These are phyloP conservation scores for Aspergillus versicolor DNA, from an alignment of 2,329 filamentous ascomycete genomes.

Conservation along the genomic window DNA sequence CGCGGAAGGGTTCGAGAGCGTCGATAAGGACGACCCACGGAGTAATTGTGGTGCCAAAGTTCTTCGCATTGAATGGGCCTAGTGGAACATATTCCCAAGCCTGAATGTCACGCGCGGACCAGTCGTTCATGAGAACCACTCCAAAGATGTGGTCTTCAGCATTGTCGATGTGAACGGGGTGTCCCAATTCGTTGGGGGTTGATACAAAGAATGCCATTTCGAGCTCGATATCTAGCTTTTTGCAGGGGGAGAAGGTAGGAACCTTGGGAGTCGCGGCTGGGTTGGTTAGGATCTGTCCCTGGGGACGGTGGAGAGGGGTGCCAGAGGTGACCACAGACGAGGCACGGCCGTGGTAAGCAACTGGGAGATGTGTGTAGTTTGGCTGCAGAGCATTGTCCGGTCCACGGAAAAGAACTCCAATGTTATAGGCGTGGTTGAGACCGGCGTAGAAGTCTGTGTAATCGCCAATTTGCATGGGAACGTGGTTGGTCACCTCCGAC, in stretches of 20 bases:
- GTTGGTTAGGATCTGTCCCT: constrained; percentile 70
- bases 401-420: constrained; percentile 71
- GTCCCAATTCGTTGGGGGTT: constrained; percentile 63
- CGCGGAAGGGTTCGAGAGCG: constrained; percentile 68
- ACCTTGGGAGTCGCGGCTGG: constrained; percentile 61
- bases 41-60: constrained; percentile 75
- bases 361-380: constrained; percentile 78
- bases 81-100: constrained; percentile 81
- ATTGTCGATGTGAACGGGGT: constrained; percentile 60
- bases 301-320: constrained; percentile 69
- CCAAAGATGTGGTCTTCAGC: constrained; percentile 75
- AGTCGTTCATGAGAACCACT: constrained; percentile 81
- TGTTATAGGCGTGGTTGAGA: constrained; percentile 72
- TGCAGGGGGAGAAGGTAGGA: constrained; percentile 63
- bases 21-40: constrained; percentile 78
- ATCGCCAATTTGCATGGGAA: constrained; percentile 77
- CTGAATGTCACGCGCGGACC: constrained; percentile 81
- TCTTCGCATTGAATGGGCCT: constrained; percentile 81
- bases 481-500: constrained; percentile 61
- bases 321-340: constrained; percentile 74
- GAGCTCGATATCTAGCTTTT: constrained; percentile 74
- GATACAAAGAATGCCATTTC: constrained; percentile 76
- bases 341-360: constrained; percentile 77
- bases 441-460: constrained; percentile 87
- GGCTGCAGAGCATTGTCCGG: constrained; percentile 71